Evolutionary conservation across 2,329 filamentous ascomycete genomes (phyloP), one percentile per base, ranked within the genome.

Genomic region (Nemania abortiva): DNA sequence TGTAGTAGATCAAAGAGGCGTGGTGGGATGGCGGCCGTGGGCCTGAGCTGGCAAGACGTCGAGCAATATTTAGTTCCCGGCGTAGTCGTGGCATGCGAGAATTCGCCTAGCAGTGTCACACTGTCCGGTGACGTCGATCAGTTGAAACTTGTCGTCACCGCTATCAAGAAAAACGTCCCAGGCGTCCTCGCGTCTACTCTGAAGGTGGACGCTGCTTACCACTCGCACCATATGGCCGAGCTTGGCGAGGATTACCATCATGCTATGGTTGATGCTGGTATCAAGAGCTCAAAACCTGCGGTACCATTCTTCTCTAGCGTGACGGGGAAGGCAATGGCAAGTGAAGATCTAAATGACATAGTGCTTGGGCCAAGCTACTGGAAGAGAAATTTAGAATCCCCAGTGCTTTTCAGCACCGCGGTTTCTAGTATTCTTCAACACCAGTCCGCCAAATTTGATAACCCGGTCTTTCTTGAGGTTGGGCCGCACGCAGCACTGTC

Each of bases 401-500:
- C 72, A 0, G 75, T 76, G 2, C 63, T 68, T 6, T 76, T 76
- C 57, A 63, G 42, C 6, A 37, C 59, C 0, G 74, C 73, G 4
- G 68, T 75, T 1, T 49, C 65, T 6, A 62, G 45, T 29, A 6
- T 75, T 4, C 27, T 74, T 1, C 55, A 70, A 24, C 56, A 69
- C 34, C 39, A 67, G 10, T 27, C 55, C 2, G 47, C 10, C 7
- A 10, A 3, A 3, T 9, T n/a, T 6, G 2, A n/a, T 3, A 20
- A 70, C 42, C 56, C 53, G 1, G 31, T 74, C 1, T 72, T 74
- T 27, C 11, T 77, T 2, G 75, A 77, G 54, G 60, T 77, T 15
- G 76, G 76, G 1, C 73, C 75, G 2, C 75, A 77, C 53, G 47
- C 66, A 0, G 66, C 76, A 1, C 70, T 77, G 3, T 63, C 69